A percentile compares a stretch with the other conserved stretches of the same genome.
Conservation (phyloP, 2,329 filamentous ascomycete genomes). For the Paraconiothyrium sp. region DNA sequence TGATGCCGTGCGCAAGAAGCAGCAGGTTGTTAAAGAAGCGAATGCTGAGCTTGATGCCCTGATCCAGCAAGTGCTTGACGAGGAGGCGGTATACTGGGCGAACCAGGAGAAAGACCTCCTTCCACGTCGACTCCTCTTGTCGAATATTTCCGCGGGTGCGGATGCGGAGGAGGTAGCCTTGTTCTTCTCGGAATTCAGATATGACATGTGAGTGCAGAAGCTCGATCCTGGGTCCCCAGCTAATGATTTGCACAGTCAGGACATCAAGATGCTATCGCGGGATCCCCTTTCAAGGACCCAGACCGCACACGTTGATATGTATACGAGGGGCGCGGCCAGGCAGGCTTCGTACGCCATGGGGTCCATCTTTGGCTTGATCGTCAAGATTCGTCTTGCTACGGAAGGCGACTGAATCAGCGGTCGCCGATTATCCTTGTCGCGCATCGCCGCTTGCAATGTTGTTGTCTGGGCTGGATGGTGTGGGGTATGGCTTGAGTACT, state of each 20-base stretch:
- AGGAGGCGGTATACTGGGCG: constrained; percentile 19
- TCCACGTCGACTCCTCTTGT: constrained; percentile 30
- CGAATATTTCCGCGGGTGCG: constrained; percentile 39
- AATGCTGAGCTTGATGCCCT: constrained; percentile 18
- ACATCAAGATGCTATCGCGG: constrained; percentile 26
- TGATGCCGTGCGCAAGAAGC: constrained; percentile 19
- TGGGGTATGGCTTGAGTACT: neutral
- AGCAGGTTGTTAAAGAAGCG: constrained; percentile 22
- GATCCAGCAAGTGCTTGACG: constrained; percentile 23
- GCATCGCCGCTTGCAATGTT: no score
- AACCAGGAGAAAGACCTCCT: constrained; percentile 23
- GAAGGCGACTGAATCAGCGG: neutral
- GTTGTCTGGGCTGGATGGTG: no score
- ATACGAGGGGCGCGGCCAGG: constrained; percentile 24
- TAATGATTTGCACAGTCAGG: constrained; percentile 19
- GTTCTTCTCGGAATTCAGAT: constrained; percentile 26
- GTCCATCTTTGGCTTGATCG: constrained; percentile 31
- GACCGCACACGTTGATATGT: constrained; percentile 35
- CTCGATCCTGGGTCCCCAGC: neutral
- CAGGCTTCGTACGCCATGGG: constrained; percentile 23
- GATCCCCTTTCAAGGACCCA: constrained; percentile 33
- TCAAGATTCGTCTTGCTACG: constrained; percentile 25
- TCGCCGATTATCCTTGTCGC: neutral
- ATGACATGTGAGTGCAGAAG: constrained; percentile 29
- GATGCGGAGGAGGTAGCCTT: constrained; percentile 26